phyloP scores from a whole-genome alignment of 1,284 basidiomycete species.

The Agaricales sp. region DNA sequence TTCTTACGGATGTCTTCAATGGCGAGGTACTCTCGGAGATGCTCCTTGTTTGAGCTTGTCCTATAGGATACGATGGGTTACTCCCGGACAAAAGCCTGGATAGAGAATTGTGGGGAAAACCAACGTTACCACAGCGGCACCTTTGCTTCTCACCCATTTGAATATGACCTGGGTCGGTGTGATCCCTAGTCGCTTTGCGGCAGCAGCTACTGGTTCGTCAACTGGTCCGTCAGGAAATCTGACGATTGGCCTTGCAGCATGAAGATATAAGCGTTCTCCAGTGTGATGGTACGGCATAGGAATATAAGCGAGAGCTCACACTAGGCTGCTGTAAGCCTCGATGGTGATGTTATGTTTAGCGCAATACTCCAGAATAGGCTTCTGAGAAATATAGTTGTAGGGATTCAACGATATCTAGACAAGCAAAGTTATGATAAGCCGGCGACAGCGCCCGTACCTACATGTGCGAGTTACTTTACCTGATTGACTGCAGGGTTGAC shows the following conservation, averaged over 20 bases:
- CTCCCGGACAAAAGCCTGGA: not conserved
- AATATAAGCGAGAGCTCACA: slow-evolving; percentile 17
- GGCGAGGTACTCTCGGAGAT: slow-evolving; percentile 41
- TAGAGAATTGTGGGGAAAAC: slow-evolving; percentile 9
- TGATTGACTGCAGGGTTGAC: slow-evolving; percentile 72
- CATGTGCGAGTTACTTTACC: slow-evolving; percentile 24
- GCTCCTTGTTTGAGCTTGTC: slow-evolving; percentile 40
- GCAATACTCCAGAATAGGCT: slow-evolving; percentile 35
- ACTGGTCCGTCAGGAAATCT: slow-evolving; percentile 44
- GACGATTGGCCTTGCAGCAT: slow-evolving; percentile 35
- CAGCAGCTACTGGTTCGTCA: slow-evolving; percentile 37
- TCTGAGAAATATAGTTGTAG: slow-evolving; percentile 35
- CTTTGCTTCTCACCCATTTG: slow-evolving; percentile 39
- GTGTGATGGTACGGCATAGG: not conserved
- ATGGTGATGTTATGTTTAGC: slow-evolving; percentile 37
- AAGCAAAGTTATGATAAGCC: no score
- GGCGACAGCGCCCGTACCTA: no score
- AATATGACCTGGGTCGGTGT: slow-evolving; percentile 48
- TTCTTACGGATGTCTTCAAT: slow-evolving; percentile 34
- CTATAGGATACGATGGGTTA: slow-evolving; percentile 13
- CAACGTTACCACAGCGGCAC: slow-evolving; percentile 38
- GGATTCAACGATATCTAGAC: slow-evolving; percentile 25
- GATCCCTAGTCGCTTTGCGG: slow-evolving; percentile 32
- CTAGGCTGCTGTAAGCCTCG: slow-evolving; percentile 48
- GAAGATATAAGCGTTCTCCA: no score